Evolutionary conservation across 2,329 filamentous ascomycete species (phyloP).

Genomic region (Hypoxylon sp.): DNA sequence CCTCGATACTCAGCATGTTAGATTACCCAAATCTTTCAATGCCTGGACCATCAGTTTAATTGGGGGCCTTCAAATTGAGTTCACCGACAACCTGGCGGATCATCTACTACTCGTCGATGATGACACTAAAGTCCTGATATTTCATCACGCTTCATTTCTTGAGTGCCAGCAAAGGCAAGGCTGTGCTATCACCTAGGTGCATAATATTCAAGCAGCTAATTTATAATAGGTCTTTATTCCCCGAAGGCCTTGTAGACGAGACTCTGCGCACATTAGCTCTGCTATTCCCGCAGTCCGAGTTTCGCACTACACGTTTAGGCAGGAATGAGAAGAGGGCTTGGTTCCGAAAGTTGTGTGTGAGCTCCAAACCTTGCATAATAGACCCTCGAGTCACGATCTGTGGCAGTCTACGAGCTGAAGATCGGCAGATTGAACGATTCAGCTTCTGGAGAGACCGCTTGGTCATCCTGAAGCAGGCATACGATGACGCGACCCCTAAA

Average conservation of each 20-base stretch:
- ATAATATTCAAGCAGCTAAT: neutral
- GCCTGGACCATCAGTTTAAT: neutral
- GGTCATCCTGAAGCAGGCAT: neutral
- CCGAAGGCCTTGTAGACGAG: neutral
- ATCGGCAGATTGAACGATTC: neutral
- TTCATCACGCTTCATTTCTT: neutral
- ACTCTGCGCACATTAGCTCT: neutral
- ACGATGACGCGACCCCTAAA: neutral
- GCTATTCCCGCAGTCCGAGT: neutral
- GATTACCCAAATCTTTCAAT: neutral
- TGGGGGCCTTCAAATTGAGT: neutral
- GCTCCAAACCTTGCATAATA: neutral
- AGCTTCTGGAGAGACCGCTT: slow-evolving; percentile 6
- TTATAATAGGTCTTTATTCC: neutral
- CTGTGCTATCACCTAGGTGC: neutral
- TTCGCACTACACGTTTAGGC: neutral
- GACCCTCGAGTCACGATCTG: neutral
- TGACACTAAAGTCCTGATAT: neutral
- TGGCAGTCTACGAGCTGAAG: neutral
- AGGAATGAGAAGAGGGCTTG: neutral
- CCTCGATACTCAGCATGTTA: neutral
- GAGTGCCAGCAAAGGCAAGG: neutral
- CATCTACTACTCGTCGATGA: neutral
- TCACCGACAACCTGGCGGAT: neutral
- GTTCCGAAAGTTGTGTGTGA: neutral